Evolutionary conservation across 2,329 filamentous ascomycete species (phyloP), one percentile per base, ranked within the genome.

Genomic region (Diaporthe ilicicola): DNA sequence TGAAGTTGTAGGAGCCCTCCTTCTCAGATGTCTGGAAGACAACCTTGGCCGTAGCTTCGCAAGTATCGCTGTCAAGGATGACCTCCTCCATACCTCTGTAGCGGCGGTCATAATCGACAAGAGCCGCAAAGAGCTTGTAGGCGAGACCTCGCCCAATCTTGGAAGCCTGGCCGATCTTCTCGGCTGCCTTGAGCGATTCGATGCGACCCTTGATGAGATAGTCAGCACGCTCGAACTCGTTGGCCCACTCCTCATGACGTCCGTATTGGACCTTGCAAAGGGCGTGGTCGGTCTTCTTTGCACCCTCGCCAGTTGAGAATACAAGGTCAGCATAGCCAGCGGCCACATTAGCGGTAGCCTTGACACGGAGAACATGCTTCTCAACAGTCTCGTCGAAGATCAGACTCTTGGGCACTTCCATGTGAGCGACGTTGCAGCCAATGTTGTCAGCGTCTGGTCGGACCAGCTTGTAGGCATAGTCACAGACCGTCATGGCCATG

Each of bases 131-230:
- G 1, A 89, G 86, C 82, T 94, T 95, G 86, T 96, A 96, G 17
- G 92, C 91, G 83, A 94, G 89, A 42, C 92, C 92, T 32, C 92
- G 90, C 62, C 92, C 88, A 73, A 94, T 88, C 81, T 93, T 92
- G 78, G 92, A 92, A 34, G 92, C 91, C 69, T 88, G 87, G 48
- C 92, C 92, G 42, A 84, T 86, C 75, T 88, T 82, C 69, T 92
- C 91, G 71, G 89, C 91, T 73, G 88, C 82, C 75, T 86, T 82
- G 3, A 92, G 85, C 32, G 84, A 81, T 24, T 90, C 84, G 68
- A 92, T 86, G 69, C 90, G 88, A 27, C 85, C 86, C 76, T 90
- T 88, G 77, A 95, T 89, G 44, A 94, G 84, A 77, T 94, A 94
- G 75, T 87, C 86, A 74, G 88, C 88, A 67, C 91, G 90, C 72